A percentile compares a stretch with the other conserved stretches of the same genome.
Evolutionary conservation across 2,329 filamentous ascomycete genomes (phyloP).

Genomic region (Stemphylium beticola): DNA sequence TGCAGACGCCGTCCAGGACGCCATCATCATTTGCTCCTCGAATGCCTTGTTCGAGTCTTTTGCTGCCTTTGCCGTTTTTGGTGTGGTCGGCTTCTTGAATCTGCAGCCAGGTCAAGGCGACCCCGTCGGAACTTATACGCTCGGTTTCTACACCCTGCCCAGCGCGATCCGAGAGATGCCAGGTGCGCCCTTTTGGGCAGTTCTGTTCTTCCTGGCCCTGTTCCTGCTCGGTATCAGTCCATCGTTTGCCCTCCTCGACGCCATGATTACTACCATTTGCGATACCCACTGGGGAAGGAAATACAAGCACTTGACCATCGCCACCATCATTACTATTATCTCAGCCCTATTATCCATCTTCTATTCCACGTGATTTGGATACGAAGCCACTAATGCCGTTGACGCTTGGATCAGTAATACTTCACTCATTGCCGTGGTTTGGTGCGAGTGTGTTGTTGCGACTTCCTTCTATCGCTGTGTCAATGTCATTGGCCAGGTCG

Average conservation of each 20-base stretch:
- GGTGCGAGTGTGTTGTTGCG: constrained; percentile 56
- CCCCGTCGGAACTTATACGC: constrained; percentile 57
- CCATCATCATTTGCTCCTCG: constrained; percentile 58
- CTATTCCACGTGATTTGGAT: constrained; percentile 62
- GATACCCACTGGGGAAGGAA: constrained; percentile 53
- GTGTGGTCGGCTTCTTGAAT: constrained; percentile 56
- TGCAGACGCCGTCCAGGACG: constrained; percentile 63
- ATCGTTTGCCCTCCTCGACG: constrained; percentile 63
- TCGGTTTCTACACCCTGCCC: constrained; percentile 62
- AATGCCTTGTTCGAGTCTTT: constrained; percentile 61
- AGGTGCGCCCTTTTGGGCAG: constrained; percentile 60
- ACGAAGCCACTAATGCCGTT: constrained; percentile 58
- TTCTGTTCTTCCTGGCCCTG: constrained; percentile 61
- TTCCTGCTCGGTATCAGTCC: constrained; percentile 62
- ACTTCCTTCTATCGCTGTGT: constrained; percentile 59
- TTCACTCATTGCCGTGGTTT: constrained; percentile 58
- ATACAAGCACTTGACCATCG: constrained; percentile 47
- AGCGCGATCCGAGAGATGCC: constrained; percentile 61
- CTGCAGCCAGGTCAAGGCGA: constrained; percentile 47
- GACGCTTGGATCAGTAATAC: constrained; percentile 62
- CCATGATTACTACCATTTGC: constrained; percentile 58
- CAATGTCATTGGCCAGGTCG: constrained; percentile 52
- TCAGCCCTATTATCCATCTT: constrained; percentile 61
- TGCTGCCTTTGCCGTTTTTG: constrained; percentile 55
- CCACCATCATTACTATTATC: constrained; percentile 53